Evolutionary conservation across 495 filamentous ascomycete species (phyloP), one percentile per base, ranked within the genome.

Genomic region (Lasiosphaeria ovina): DNA sequence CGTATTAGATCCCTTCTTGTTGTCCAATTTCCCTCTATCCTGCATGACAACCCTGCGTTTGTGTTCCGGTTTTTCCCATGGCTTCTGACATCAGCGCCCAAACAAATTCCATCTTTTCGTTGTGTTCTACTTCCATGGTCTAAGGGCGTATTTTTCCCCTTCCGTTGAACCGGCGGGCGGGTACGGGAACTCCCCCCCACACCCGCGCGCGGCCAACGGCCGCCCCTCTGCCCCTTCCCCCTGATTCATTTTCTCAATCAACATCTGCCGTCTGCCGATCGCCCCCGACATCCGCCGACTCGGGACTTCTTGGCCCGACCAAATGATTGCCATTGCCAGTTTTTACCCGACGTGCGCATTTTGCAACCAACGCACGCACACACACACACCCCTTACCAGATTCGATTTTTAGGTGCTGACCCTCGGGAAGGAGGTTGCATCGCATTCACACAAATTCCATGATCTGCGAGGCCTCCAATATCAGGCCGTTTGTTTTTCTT

Each of bases 221-320:
- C 38, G 7, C 12, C 38, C 12, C 38, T 42, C 38, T 12, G 12
- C 12, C 12, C 11, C 44, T n/a, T 2, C 44, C 44, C 11, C 44
- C 44, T 14, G 12, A 11, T 47, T 5, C 44, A n/a, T 47, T 47
- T 47, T 47, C 12, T 5, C 44, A 47, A 47, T n/a, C 44, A 47
- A 47, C 44, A 47, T 14, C 44, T 47, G 44, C 44, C 44, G 44
- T 59, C 55, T 66, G 60, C 63, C 63, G 63, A 60, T 65, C 62
- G 24, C 63, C 34, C 63, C 63, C 63, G 63, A 66, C 56, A 63
- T 66, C 63, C 63, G 63, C 63, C 63, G 63, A 66, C 42, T 57
- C 58, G 62, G 62, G 50, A 63, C 44, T n/a, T 50, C 55, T 51
- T 51, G 49, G 49, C 24, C 24, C 49, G 49, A 32, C 49, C 32